phyloP scores from a whole-genome alignment of 225 moss, liverwort and hornwort species.

The Ulota crispa region DNA sequence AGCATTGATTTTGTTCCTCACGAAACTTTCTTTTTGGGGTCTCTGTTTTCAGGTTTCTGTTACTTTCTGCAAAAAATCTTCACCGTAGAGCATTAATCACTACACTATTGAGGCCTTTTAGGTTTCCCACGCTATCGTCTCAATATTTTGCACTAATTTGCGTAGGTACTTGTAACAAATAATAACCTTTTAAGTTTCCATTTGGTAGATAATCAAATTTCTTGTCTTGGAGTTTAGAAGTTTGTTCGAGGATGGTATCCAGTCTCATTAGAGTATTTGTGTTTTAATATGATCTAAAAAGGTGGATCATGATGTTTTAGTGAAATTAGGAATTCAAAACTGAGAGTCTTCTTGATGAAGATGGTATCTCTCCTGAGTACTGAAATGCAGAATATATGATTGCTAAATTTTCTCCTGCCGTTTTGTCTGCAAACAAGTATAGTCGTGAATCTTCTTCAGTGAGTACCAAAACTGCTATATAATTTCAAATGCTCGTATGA shows the following conservation, averaged over 20 bases:
- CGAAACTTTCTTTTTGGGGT: not conserved
- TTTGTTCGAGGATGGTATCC: not conserved
- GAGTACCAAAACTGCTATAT: not conserved
- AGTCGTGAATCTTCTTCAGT: not conserved
- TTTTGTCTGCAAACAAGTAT: not conserved
- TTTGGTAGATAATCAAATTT: not conserved
- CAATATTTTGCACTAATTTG: not conserved
- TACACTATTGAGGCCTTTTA: not conserved
- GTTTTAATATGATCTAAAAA: not conserved
- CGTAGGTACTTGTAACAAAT: not conserved
- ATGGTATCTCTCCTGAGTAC: not conserved
- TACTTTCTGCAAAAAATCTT: not conserved
- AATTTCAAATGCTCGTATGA: not conserved
- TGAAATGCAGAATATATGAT: no score
- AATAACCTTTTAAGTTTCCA: not conserved
- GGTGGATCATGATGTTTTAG: not conserved
- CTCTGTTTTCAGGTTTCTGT: not conserved
- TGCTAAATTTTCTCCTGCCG: not conserved
- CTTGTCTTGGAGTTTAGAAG: not conserved
- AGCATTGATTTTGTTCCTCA: not conserved
- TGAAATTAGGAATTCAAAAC: not conserved
- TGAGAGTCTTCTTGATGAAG: not conserved
- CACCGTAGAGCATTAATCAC: not conserved
- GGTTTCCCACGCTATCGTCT: not conserved
- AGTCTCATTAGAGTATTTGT: not conserved